Conservation (phyloP, 108 stramenopile species). For the Cylindrotheca closterium region DNA sequence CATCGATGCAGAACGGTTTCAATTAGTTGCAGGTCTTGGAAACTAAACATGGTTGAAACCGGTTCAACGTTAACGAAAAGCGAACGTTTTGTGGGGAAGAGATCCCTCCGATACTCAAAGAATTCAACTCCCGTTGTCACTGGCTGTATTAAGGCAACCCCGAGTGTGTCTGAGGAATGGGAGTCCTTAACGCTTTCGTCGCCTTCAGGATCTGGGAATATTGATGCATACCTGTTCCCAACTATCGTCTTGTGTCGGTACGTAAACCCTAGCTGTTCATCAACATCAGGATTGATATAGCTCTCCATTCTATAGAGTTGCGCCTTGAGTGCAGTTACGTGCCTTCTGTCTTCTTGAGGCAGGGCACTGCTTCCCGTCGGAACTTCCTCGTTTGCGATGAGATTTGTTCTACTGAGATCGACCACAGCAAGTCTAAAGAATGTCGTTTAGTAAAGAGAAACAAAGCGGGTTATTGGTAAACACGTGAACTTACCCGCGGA, state of each 20-base stretch:
- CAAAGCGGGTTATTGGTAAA: too few species aligned
- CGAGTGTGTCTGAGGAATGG: conserved; percentile 20
- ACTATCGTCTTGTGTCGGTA: conserved; percentile 25
- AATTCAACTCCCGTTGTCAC: conserved; percentile 60
- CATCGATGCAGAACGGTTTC: conserved; percentile 44
- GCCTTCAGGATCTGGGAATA: conserved; percentile 6
- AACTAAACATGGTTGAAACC: conserved; percentile 65
- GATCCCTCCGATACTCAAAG: conserved; percentile 19
- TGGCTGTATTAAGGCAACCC: conserved; percentile 67
- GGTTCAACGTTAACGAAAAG: conserved; percentile 58
- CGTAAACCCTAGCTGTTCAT: conserved; percentile 32
- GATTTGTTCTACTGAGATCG: conserved; percentile 32
- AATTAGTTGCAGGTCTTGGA: conserved; percentile 63
- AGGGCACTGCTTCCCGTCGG: background rate
- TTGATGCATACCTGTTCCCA: conserved; percentile 1
- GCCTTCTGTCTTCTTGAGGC: conserved; percentile 9
- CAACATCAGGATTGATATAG: conserved; percentile 59
- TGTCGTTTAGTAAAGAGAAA: too few species aligned
- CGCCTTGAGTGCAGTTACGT: conserved; percentile 30
- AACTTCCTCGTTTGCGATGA: conserved; percentile 3
- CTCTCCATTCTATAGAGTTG: conserved; percentile 56
- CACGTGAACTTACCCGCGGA: conserved; percentile 57
- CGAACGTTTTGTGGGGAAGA: conserved; percentile 48
- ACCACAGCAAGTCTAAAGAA: conserved; percentile 51
- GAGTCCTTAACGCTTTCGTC: background rate